Percentiles rank a stretch among this genome's conserved stretches.
Evolutionary conservation across 2,329 filamentous ascomycete species (phyloP).

Genomic region (Domatiomyces catenatus): DNA sequence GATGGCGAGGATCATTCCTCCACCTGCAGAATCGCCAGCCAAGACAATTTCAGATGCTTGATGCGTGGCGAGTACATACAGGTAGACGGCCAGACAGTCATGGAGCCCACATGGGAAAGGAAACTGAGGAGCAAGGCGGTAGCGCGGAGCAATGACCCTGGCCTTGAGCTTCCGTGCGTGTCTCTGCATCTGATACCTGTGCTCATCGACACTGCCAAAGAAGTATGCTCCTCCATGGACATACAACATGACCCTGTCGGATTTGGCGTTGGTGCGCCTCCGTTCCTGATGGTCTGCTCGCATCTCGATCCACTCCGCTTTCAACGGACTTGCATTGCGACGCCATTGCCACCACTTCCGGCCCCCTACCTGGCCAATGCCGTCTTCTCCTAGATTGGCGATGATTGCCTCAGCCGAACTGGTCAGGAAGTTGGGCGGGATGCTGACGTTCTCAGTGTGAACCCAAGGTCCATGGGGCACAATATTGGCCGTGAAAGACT

Average conservation of each 20-base stretch:
- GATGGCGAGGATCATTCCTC: conserved; percentile 70
- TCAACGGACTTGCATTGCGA: conserved; percentile 47
- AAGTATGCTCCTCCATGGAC: conserved; percentile 90
- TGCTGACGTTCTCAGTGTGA: conserved; percentile 52
- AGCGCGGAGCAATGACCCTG: conserved; percentile 70
- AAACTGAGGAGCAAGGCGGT: conserved; percentile 81
- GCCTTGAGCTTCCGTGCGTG: conserved; percentile 90
- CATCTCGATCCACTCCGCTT: conserved; percentile 96
- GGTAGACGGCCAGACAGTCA: conserved; percentile 76
- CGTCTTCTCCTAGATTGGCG: conserved; percentile 61
- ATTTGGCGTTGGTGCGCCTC: conserved; percentile 43
- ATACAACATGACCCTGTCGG: conserved; percentile 75
- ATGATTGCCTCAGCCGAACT: conserved; percentile 53
- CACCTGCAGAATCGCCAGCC: conserved; percentile 85
- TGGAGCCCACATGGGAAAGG: conserved; percentile 88
- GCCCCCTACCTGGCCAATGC: conserved; percentile 63
- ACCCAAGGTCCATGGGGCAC: conserved; percentile 84
- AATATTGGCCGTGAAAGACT: conserved; percentile 81
- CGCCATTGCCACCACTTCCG: conserved; percentile 84
- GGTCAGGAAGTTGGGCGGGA: conserved; percentile 48
- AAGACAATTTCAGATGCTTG: conserved; percentile 70
- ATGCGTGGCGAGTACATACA: conserved; percentile 63
- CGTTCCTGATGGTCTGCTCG: conserved; percentile 60
- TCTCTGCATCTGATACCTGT: conserved; percentile 94
- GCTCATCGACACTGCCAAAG: conserved; percentile 89